Percentiles rank a stretch among this genome's conserved stretches.
Conservation (phyloP, 2,329 filamentous ascomycete genomes). For the Penicillium aurantiogriseum region DNA sequence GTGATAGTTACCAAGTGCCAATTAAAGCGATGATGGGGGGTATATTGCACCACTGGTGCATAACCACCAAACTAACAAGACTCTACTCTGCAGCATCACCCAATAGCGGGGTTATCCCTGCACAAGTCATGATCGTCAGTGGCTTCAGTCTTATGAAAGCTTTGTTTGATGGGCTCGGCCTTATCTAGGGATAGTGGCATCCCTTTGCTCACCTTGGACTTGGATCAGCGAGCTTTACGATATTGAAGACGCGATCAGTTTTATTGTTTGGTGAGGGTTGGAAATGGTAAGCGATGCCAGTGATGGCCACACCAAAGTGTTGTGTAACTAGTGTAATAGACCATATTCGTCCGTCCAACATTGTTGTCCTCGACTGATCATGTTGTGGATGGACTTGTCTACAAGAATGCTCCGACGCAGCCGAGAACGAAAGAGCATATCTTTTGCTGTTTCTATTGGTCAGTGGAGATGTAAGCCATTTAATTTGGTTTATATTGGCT, state of each 20-base stretch:
- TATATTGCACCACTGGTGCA: constrained; percentile 14
- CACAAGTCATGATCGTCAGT: constrained; percentile 15
- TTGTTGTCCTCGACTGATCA: constrained; percentile 2
- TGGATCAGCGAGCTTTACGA: background rate
- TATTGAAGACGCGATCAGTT: background rate
- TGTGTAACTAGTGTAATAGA: constrained; percentile 1
- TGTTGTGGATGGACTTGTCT: constrained; percentile 1
- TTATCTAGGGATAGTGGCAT: background rate
- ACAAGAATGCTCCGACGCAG: background rate
- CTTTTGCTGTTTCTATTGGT: background rate
- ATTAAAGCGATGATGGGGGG: background rate
- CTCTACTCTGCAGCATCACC: constrained; percentile 5
- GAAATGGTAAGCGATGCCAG: background rate
- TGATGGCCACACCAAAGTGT: background rate
- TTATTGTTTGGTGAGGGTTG: background rate
- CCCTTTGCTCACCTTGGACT: background rate
- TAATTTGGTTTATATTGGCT: background rate
- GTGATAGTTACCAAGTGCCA: background rate
- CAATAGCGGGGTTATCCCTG: constrained; percentile 17
- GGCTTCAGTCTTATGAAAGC: constrained; percentile 1
- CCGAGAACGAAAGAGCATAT: background rate
- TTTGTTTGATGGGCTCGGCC: background rate
- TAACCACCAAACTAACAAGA: background rate
- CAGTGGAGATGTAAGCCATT: background rate
- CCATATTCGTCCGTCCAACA: background rate